phyloP scores from a whole-genome alignment of 2,329 filamentous ascomycete genomes.

The Blastomyces parvus region DNA sequence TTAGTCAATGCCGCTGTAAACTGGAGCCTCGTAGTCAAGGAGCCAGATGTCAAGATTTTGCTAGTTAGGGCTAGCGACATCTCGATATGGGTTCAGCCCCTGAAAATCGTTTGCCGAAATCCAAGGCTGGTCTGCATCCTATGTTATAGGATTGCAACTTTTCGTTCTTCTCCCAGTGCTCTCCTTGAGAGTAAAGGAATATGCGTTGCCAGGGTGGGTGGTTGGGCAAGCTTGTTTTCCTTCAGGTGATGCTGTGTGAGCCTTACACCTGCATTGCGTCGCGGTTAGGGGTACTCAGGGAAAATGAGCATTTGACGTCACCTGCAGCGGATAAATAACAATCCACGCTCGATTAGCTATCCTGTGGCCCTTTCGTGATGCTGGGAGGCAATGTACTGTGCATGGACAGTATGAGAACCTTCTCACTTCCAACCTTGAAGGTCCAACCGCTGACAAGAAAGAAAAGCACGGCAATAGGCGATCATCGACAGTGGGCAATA shows the following conservation, averaged over 20 bases:
- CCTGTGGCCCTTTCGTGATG: background rate
- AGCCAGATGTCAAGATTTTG: background rate
- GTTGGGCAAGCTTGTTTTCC: background rate
- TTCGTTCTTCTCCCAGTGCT: background rate
- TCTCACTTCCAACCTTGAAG: too few species aligned
- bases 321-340: background rate
- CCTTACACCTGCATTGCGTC: background rate
- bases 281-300: background rate
- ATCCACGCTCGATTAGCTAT: background rate
- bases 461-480: background rate
- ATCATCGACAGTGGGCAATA: background rate
- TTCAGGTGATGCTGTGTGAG: background rate
- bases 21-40: background rate
- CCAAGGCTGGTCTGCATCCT: background rate
- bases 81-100: background rate
- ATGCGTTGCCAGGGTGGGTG: background rate
- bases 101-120: background rate
- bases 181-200: background rate
- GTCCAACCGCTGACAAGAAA: background rate
- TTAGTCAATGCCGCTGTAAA: background rate
- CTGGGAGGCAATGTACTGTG: background rate
- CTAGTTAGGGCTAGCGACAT: background rate
- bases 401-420: background rate
- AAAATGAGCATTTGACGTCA: background rate
- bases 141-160: background rate